Conservation (phyloP, 1,284 basidiomycete species). For the Tilletia horrida region DNA sequence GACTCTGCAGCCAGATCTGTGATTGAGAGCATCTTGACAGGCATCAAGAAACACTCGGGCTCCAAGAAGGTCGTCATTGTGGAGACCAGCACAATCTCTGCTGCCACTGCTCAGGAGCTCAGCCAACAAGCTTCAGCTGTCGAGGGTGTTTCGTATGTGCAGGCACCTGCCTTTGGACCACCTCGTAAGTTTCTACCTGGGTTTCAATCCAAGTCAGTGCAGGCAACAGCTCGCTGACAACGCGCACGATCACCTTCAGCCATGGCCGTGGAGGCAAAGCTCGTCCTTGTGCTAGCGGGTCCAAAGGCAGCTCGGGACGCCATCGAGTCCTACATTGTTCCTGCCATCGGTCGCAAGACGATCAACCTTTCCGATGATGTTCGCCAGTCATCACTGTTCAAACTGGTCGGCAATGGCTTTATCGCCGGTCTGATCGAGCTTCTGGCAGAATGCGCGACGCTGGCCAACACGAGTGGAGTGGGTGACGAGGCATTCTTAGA, state of each 20-base stretch:
- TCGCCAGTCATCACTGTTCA: slow-evolving; percentile 70
- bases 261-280: slow-evolving; percentile 66
- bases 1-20: slow-evolving; percentile 72
- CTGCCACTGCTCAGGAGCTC: slow-evolving; percentile 14
- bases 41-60: slow-evolving; percentile 40
- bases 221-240: too few species aligned
- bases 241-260: slow-evolving; percentile 32
- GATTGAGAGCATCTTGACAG: slow-evolving; percentile 66
- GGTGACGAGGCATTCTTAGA: slow-evolving; percentile 62
- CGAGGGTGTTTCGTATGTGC: slow-evolving; percentile 11
- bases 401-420: slow-evolving; percentile 62
- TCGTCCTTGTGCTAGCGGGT: slow-evolving; percentile 75
- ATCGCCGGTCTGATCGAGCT: slow-evolving; percentile 64
- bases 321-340: slow-evolving; percentile 66
- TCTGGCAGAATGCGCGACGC: slow-evolving; percentile 74
- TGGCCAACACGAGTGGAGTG: slow-evolving; percentile 79
- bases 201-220: too few species aligned
- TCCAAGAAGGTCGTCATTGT: neutral
- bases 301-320: slow-evolving; percentile 80
- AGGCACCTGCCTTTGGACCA: slow-evolving; percentile 69
- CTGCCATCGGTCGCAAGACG: slow-evolving; percentile 60
- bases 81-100: slow-evolving; percentile 20
- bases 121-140: slow-evolving; percentile 5
- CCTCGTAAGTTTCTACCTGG: slow-evolving; percentile 23
- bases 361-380: slow-evolving; percentile 66